These are phyloP conservation scores for Suhomyces maxii DNA, from an alignment of 1,139 yeast genomes.

Conservation along the genomic window DNA sequence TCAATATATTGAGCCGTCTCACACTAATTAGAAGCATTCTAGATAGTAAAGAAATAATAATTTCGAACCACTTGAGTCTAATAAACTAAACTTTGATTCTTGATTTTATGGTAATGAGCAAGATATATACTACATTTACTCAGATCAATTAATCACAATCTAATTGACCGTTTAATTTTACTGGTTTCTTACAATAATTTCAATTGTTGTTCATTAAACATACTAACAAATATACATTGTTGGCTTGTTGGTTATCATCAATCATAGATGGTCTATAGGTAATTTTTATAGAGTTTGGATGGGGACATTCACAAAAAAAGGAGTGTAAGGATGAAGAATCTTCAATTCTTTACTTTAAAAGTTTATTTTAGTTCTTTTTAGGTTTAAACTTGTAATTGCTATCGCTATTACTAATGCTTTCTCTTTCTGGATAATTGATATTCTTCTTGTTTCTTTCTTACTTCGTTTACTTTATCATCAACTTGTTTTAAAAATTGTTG, in stretches of 20 bases:
- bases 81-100: too few species aligned
- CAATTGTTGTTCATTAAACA: neutral
- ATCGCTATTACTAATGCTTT: slow-evolving; percentile 5
- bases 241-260: neutral
- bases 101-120: too few species aligned
- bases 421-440: slow-evolving; percentile 9
- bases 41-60: too few species aligned
- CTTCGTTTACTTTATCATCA: slow-evolving; percentile 21
- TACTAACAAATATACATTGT: neutral
- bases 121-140: too few species aligned
- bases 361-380: too few species aligned
- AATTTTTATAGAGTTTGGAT: neutral
- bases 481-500: slow-evolving; percentile 23
- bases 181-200: neutral
- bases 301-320: neutral
- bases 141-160: too few species aligned
- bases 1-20: too few species aligned
- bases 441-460: slow-evolving; percentile 15
- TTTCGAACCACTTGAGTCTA: too few species aligned
- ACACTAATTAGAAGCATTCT: too few species aligned
- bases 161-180: too few species aligned
- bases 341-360: too few species aligned
- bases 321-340: neutral
- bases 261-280: neutral
- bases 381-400: neutral